A percentile compares a stretch with the other conserved stretches of the same genome.
Conservation (phyloP, 805 yeast species). For the Candida silvatica region DNA sequence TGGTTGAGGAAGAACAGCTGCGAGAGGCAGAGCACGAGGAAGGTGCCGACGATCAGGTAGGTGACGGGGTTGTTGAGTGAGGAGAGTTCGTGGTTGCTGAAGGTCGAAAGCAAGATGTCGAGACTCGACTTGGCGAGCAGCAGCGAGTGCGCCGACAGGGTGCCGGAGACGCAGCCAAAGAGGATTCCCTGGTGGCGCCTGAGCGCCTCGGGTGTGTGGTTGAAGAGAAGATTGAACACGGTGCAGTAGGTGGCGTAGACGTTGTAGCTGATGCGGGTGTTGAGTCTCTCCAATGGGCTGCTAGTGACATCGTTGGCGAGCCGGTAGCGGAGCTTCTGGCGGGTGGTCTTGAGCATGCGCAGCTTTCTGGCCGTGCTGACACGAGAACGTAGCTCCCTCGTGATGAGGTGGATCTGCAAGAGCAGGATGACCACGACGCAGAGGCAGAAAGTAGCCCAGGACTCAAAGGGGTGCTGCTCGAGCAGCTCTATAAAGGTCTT, state of each 20-base stretch:
- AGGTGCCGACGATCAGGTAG: conserved; percentile 43
- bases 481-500: conserved; percentile 37
- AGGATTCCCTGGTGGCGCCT: conserved; percentile 42
- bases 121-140: conserved; percentile 80
- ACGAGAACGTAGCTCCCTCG: conserved; percentile 6
- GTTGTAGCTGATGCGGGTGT: neutral
- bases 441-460: conserved; percentile 44
- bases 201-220: conserved; percentile 8
- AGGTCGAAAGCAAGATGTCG: conserved; percentile 49
- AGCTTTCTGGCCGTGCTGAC: neutral
- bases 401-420: conserved; percentile 19
- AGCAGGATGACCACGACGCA: conserved; percentile 21
- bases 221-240: conserved; percentile 4
- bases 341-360: neutral
- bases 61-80: conserved; percentile 30
- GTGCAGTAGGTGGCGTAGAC: neutral
- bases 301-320: no score
- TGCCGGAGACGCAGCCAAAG: conserved; percentile 66
- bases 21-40: conserved; percentile 55
- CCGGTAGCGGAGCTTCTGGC: neutral
- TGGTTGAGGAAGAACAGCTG: conserved; percentile 69
- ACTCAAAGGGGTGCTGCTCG: conserved; percentile 36
- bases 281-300: no score
- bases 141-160: conserved; percentile 77
- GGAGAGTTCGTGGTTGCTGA: conserved; percentile 22